Conservation (phyloP, 225 moss, liverwort and hornwort species). For the Marchantia paleacea region DNA sequence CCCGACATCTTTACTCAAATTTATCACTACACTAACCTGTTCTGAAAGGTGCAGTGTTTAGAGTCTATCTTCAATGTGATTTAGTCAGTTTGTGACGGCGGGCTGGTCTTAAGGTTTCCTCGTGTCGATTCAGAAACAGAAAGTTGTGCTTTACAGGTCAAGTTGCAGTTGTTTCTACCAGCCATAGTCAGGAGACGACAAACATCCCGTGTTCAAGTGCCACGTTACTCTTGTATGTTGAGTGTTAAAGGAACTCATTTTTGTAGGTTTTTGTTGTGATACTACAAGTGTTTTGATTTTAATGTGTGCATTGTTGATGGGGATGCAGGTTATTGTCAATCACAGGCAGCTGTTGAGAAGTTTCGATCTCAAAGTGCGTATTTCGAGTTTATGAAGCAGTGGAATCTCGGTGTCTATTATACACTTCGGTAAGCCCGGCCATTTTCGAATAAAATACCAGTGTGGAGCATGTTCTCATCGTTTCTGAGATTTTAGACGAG, state of each 20-base stretch:
- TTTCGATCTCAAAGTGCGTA: constrained; percentile 61
- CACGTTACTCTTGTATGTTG: neutral
- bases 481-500: no score
- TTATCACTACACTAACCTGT: no score
- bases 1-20: no score
- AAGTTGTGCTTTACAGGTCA: neutral
- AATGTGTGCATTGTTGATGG: constrained; percentile 1
- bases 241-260: neutral
- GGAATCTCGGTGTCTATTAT: constrained; percentile 95
- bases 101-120: no score
- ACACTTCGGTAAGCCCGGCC: constrained; percentile 59
- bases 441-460: no score
- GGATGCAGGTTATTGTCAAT: constrained; percentile 70
- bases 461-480: no score
- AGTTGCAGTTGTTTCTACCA: neutral
- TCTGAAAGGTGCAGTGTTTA: no score
- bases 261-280: neutral
- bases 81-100: no score
- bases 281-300: neutral
- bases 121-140: no score
- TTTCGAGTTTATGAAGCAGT: constrained; percentile 82
- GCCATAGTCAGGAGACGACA: neutral
- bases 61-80: no score
- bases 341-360: constrained; percentile 58
- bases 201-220: neutral